Evolutionary conservation across 2,329 filamentous ascomycete species (phyloP), one percentile per base, ranked within the genome.

Genomic region (Lizonia empirigonia): DNA sequence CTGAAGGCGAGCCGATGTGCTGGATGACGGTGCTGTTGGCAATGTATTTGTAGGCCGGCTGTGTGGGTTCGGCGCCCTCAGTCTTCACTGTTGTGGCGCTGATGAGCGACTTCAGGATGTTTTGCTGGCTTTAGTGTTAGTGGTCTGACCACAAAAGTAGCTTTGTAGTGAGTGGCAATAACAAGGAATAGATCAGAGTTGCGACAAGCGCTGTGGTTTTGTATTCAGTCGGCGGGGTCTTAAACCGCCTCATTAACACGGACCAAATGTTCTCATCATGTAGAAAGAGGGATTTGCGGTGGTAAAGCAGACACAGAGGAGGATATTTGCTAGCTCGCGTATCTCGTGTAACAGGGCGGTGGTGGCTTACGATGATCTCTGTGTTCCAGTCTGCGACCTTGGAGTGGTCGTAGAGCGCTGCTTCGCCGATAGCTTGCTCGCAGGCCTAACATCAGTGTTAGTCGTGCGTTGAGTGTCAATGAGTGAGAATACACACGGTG

Each of bases 1-100:
- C 74, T 4, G 66, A 64, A 27, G 68, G 65, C 16, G 64, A 61
- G 33, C 65, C 65, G 26, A 93, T 81, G 78, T 97, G 93, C 80
- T 99, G 93, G 64, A 97, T 95, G 71, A 97, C 97, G 61, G 93
- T 97, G 80, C 90, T 95, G 82, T 96, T 97, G 78, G 96, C 91
- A 64, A 91, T 90, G 78, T 93, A 97, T 77, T 97, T 97, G 84
- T 87, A 96, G 13, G 79, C 75, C 5, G 89, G 87, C 20, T 83
- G 78, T 22, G 80, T 20, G 3, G 45, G 20, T n/a, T 50, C 76
- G 36, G 46, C 33, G 38, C 80, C 72, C 15, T 84, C 81, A 15
- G 83, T 85, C 41, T 87, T 86, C 71, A 92, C 89, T 61, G 87
- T 86, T 48, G 50, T 53, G 13, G 44, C 44, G 3, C 42, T 40